Evolutionary conservation across 2,329 filamentous ascomycete species (phyloP).

Genomic region (Xylaria sp.): DNA sequence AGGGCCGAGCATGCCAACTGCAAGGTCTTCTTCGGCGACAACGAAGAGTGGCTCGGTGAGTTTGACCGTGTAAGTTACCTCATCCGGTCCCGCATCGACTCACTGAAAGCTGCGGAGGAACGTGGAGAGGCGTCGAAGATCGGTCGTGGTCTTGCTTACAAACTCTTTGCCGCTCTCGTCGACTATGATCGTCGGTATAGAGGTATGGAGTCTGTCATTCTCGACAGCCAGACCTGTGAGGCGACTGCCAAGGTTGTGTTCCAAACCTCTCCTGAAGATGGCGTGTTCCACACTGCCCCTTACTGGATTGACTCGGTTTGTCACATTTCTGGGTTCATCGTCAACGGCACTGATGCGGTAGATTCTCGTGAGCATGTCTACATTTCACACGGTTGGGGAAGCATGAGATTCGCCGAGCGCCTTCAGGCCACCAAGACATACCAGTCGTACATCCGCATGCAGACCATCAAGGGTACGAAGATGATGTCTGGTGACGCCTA

Average conservation of each 20-base stretch:
- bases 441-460: constrained; percentile 54
- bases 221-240: constrained; percentile 48
- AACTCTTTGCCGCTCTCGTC: constrained; percentile 54
- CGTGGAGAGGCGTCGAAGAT: constrained; percentile 66
- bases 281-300: constrained; percentile 51
- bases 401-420: constrained; percentile 45
- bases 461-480: constrained; percentile 46
- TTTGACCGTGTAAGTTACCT: constrained; percentile 65
- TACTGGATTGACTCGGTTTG: constrained; percentile 56
- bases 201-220: constrained; percentile 55
- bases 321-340: constrained; percentile 56
- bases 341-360: constrained; percentile 53
- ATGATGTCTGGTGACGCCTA: constrained; percentile 51
- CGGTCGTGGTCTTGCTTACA: constrained; percentile 72
- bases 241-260: constrained; percentile 49
- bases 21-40: constrained; percentile 56
- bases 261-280: constrained; percentile 43
- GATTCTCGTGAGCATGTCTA: constrained; percentile 51
- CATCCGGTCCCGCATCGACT: constrained; percentile 57
- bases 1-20: constrained; percentile 58
- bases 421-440: constrained; percentile 44
- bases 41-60: constrained; percentile 56
- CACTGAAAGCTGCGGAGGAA: constrained; percentile 55
- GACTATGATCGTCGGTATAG: constrained; percentile 51
- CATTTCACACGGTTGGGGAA: constrained; percentile 57